A percentile compares a stretch with the other conserved stretches of the same genome.
These are phyloP conservation scores for Acanthamoeba sp. DNA, from an alignment of 208 protist genomes.

Conservation along the genomic window DNA sequence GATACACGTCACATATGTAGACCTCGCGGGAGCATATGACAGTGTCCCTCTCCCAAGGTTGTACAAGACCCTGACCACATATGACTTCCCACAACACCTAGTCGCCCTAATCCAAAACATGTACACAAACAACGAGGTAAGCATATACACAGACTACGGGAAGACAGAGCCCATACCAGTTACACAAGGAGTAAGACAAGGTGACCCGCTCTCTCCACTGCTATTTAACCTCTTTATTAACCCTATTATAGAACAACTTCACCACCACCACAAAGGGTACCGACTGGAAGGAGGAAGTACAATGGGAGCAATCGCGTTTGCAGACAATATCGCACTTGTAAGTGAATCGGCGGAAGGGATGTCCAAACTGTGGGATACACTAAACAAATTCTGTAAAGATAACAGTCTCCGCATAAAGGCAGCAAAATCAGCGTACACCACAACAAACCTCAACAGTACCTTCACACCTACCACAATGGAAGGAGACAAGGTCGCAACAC, in stretches of 20 bases:
- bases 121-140: neutral
- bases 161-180: neutral
- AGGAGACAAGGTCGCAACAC: neutral
- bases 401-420: neutral
- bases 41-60: neutral
- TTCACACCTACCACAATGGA: neutral
- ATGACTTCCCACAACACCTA: neutral
- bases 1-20: neutral
- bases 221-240: conserved; percentile 20
- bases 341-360: neutral
- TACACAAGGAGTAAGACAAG: neutral
- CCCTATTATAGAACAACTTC: neutral
- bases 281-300: neutral
- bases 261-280: neutral
- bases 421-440: neutral
- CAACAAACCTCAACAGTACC: neutral
- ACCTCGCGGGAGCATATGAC: neutral
- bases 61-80: neutral
- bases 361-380: neutral
- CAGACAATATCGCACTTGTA: neutral
- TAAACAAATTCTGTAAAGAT: neutral
- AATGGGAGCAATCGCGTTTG: neutral
- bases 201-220: neutral
- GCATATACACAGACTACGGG: neutral
- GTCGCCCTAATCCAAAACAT: neutral